phyloP scores from a whole-genome alignment of 306 rosid species.

The Begonia peltatifolia region DNA sequence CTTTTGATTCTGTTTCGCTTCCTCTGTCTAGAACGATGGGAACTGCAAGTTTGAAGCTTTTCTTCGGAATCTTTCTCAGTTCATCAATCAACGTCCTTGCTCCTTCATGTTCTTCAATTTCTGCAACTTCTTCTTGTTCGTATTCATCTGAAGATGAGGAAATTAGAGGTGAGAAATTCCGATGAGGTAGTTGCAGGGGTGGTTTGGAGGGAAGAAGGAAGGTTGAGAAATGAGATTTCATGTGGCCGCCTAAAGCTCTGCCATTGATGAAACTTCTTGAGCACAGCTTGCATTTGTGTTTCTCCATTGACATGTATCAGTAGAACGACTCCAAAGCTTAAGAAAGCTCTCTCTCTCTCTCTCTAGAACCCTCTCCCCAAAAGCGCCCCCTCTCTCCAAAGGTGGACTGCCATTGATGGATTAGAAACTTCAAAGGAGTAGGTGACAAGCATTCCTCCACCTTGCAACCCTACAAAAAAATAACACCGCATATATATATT shows the following conservation, averaged over 20 bases:
- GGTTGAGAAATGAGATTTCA: conserved; percentile 65
- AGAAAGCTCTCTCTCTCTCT: conserved; percentile 13
- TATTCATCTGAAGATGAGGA: conserved; percentile 11
- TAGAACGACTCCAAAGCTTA: conserved; percentile 3
- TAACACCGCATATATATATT: too few species aligned
- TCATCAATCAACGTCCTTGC: conserved; percentile 22
- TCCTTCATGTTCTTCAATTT: conserved; percentile 9
- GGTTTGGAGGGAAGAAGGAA: conserved; percentile 46
- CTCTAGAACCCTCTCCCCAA: not conserved
- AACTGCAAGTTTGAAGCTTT: conserved; percentile 39
- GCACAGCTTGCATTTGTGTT: conserved; percentile 82
- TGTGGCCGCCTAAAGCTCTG: conserved; percentile 78
- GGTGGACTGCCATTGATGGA: conserved; percentile 18
- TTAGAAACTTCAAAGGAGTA: conserved; percentile 63
- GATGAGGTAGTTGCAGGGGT: too few species aligned
- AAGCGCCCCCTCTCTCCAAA: too few species aligned
- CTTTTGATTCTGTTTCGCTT: conserved; percentile 78
- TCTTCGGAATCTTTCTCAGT: conserved; percentile 70
- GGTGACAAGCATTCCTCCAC: conserved; percentile 95
- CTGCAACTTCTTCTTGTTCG: not conserved
- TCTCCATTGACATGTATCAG: conserved; percentile 35
- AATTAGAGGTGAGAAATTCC: not conserved
- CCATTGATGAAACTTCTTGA: conserved; percentile 46
- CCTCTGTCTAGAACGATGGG: conserved; percentile 64
- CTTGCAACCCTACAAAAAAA: conserved; percentile 39